A percentile compares a stretch with the other conserved stretches of the same genome.
Evolutionary conservation across 768 basidiomycete genomes (phyloP).

Genomic region (Psilocybe sp.): DNA sequence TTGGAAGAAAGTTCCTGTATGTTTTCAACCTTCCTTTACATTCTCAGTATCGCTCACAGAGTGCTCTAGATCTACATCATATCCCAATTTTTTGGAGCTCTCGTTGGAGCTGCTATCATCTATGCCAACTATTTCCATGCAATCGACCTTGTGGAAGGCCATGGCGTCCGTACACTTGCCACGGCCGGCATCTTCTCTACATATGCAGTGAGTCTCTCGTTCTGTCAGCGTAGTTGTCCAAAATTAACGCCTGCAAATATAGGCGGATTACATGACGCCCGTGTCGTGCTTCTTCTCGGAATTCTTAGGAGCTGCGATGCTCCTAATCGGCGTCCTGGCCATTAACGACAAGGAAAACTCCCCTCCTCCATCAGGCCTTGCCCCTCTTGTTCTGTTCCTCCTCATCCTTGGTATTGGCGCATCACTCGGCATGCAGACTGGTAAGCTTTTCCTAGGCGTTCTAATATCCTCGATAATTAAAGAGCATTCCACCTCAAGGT

Average conservation of each 20-base stretch:
- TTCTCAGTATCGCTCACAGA: background rate
- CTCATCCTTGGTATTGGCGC: constrained; percentile 56
- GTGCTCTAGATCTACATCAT: constrained; percentile 22
- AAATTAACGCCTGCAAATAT: background rate
- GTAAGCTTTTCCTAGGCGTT: constrained; percentile 18
- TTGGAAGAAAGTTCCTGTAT: constrained; percentile 71
- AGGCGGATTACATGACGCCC: constrained; percentile 39
- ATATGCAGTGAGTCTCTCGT: constrained; percentile 45
- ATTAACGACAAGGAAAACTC: constrained; percentile 51
- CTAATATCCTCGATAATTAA: background rate
- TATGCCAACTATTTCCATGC: constrained; percentile 70
- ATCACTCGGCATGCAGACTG: constrained; percentile 61
- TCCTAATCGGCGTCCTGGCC: constrained; percentile 53
- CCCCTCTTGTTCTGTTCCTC: constrained; percentile 55
- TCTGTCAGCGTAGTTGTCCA: background rate
- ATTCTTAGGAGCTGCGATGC: constrained; percentile 53
- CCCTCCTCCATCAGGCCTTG: constrained; percentile 46
- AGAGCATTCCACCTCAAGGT: constrained; percentile 26
- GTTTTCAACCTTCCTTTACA: background rate
- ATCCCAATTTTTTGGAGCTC: constrained; percentile 59
- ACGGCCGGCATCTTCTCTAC: constrained; percentile 62
- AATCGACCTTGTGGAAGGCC: constrained; percentile 61
- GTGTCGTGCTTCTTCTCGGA: constrained; percentile 43
- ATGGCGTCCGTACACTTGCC: constrained; percentile 49
- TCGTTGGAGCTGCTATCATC: constrained; percentile 53